Percentiles rank a stretch among this genome's conserved stretches.
Conservation (phyloP, 768 basidiomycete species). For the Kwoniella sp. region DNA sequence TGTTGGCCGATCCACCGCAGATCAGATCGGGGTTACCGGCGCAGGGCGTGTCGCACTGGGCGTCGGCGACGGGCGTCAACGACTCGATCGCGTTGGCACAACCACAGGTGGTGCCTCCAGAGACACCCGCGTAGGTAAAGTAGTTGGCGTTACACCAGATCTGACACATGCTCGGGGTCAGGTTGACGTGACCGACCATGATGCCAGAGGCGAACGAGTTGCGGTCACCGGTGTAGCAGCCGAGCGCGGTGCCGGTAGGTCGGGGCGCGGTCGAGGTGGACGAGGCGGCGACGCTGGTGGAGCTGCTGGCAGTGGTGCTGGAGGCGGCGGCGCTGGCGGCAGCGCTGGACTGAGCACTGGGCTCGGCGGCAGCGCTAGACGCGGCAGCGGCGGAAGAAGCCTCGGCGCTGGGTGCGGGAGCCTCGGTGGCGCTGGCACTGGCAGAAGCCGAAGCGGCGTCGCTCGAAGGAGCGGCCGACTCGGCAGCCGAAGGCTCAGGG, state of each 20-base stretch:
- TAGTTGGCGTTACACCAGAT: conserved; percentile 35
- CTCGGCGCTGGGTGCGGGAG: neutral
- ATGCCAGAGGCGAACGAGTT: conserved; percentile 6
- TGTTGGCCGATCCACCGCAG: conserved; percentile 16
- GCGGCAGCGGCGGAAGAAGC: neutral
- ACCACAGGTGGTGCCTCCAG: conserved; percentile 27
- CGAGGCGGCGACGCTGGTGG: neutral
- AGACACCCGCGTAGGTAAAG: conserved; percentile 26
- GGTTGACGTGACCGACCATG: conserved; percentile 23
- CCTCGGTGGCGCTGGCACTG: neutral
- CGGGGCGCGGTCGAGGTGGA: conserved; percentile 10
- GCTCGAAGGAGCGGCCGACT: neutral
- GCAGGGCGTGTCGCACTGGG: conserved; percentile 11
- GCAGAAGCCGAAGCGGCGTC: too few relatives aligned
- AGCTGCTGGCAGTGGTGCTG: conserved; percentile 1
- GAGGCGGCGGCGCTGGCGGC: neutral
- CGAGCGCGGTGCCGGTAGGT: conserved; percentile 13
- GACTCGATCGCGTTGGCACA: conserved; percentile 18
- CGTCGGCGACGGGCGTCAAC: conserved; percentile 1
- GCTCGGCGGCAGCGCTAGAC: neutral
- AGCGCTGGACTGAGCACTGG: too few relatives aligned
- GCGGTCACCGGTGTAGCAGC: conserved; percentile 21
- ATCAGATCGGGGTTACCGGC: conserved; percentile 5
- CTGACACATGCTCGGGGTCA: conserved; percentile 32
- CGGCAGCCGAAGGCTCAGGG: neutral